Base-by-base conservation (phyloP, 371 early-diverging fungal species). In the Sporodiniella umbellata region DNA sequence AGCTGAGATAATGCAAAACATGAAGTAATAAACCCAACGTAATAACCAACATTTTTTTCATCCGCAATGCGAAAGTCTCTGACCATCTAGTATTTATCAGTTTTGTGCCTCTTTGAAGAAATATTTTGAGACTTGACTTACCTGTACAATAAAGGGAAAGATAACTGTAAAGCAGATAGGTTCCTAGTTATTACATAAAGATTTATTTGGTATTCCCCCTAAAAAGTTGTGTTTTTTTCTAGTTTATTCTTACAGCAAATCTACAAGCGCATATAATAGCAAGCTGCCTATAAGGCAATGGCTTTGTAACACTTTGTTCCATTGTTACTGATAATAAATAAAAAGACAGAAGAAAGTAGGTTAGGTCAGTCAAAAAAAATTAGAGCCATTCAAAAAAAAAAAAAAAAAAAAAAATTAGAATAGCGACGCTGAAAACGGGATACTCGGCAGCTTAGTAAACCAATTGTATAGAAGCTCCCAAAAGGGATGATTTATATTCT, bases 1-100 rank as follows among this genome's bases (percentile, higher is more conserved):
- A 84, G 56, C 50, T 89, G 89, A 49, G 81, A 66, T 10, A 85
- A 25, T 4, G 87, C 80, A 62, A 89, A 88, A 2, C 76, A 69
- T 6, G 84, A 66, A 8, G 81, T 80, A 30, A 89, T 59, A 7
- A 83, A 43, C 5, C 87, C 85, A 12, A 82, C 84, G 55, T 86
- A 88, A 60, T 76, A 84, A 2, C 84, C 84, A 14, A 85, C 68
- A 10, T 67, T 56, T 38, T 72, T 62, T 33, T 80, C 79, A 3
- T 79, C 66, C 0, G 75, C 64, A 2, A 87, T 59, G 28, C 71
- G 58, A 31, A 87, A 85, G 38, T 75, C 81, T 12, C 74, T 62
- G 7, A 87, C 77, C 83, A 82, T 75, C 78, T 79, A 70, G 48
- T 31, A 14, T 33, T 45, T 33, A 53, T 42, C 7, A 42, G 57